These are phyloP conservation scores for Neoscytalidium dimidiatum DNA, from an alignment of 2,329 filamentous ascomycete species.

Conservation along the genomic window DNA sequence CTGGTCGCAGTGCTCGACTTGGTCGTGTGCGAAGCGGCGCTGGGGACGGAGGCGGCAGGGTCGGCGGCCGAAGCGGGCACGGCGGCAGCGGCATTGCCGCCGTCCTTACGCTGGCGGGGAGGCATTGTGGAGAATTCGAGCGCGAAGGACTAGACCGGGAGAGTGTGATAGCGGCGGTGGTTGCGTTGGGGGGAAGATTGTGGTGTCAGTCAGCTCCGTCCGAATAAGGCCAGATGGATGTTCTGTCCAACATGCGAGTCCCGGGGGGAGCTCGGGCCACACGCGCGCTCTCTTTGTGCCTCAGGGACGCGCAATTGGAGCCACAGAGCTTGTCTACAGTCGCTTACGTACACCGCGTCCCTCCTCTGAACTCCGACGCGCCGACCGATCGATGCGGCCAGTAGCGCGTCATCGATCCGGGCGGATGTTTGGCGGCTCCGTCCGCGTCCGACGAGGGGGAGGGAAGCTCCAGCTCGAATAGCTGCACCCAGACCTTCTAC, in stretches of 20 bases:
- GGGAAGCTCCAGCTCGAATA: not conserved
- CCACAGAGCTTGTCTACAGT: not conserved
- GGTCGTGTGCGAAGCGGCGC: constrained; percentile 16
- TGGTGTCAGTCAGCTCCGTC: not conserved
- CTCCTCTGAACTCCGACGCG: not conserved
- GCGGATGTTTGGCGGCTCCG: not conserved
- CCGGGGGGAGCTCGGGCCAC: constrained; percentile 15
- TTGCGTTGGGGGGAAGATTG: not conserved
- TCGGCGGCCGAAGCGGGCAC: constrained; percentile 20
- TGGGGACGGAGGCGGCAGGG: constrained; percentile 27
- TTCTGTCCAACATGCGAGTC: not conserved
- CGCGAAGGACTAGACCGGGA: constrained; percentile 22
- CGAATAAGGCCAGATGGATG: constrained; percentile 19
- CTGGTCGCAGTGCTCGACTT: constrained; percentile 20
- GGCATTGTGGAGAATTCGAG: constrained; percentile 12
- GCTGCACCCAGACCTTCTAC: not conserved
- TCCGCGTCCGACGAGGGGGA: not conserved
- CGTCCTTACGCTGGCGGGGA: constrained; percentile 14
- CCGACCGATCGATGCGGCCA: not conserved
- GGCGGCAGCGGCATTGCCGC: constrained; percentile 18
- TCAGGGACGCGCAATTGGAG: constrained; percentile 12
- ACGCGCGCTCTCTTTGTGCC: not conserved
- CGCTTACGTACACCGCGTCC: constrained; percentile 1
- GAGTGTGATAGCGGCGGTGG: constrained; percentile 13
- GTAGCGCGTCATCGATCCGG: constrained; percentile 3